Evolutionary conservation across 192 early-diverging fungal species (phyloP).

Genomic region (Bifiguratus adelaidae): DNA sequence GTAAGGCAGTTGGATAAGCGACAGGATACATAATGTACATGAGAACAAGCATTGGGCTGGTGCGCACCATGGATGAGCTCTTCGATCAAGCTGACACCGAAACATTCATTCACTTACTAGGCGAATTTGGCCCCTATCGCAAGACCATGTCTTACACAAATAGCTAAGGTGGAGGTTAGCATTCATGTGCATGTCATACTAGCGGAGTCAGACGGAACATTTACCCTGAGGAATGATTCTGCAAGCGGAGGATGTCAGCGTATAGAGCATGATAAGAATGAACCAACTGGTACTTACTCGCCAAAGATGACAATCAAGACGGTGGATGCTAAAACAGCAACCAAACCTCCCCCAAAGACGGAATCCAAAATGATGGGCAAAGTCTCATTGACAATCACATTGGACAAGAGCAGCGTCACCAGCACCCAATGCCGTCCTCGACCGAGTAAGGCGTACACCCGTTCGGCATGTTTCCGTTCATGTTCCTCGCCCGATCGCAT

Average conservation of each 20-base stretch:
- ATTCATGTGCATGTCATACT: too few relatives aligned
- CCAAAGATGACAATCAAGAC: slow-evolving; percentile 90
- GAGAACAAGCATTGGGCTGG: slow-evolving; percentile 46
- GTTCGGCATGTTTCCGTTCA: slow-evolving; percentile 65
- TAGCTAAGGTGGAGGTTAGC: slow-evolving; percentile 30
- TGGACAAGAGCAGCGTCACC: slow-evolving; percentile 83
- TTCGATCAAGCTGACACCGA: neutral
- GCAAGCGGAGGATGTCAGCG: slow-evolving; percentile 1
- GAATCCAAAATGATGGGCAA: slow-evolving; percentile 79
- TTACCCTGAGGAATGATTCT: slow-evolving; percentile 71
- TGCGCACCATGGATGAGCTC: neutral
- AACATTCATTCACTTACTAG: slow-evolving; percentile 17
- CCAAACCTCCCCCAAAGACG: slow-evolving; percentile 64
- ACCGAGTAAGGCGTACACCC: slow-evolving; percentile 26
- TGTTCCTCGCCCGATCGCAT: slow-evolving; percentile 61
- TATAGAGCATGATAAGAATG: neutral
- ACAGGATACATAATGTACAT: slow-evolving; percentile 61
- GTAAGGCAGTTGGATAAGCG: slow-evolving; percentile 79
- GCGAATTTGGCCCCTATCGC: slow-evolving; percentile 85
- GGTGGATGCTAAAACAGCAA: slow-evolving; percentile 82
- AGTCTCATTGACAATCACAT: slow-evolving; percentile 93
- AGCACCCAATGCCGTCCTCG: slow-evolving; percentile 79
- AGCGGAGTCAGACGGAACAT: too few relatives aligned
- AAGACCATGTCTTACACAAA: slow-evolving; percentile 88
- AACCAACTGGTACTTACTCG: slow-evolving; percentile 41